Evolutionary conservation across 257 asterid species (phyloP).

Genomic region (Henckelia pumila): DNA sequence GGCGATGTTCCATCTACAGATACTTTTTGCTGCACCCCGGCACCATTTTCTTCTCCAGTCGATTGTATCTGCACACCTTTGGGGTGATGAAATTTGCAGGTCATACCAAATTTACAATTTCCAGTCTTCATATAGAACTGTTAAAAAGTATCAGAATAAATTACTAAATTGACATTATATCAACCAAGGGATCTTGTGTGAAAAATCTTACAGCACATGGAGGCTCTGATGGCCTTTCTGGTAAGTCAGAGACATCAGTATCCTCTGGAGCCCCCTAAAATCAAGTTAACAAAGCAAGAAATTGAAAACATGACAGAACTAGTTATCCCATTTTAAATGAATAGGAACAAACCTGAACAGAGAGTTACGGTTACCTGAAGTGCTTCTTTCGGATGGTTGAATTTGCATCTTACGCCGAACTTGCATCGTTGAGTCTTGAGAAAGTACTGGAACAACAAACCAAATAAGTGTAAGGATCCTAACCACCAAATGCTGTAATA

Average conservation of each 20-base stretch:
- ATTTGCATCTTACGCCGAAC: slow-evolving; percentile 81
- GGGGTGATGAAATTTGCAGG: slow-evolving; percentile 97
- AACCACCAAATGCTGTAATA: slow-evolving; percentile 20
- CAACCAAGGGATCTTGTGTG: slow-evolving; percentile 21
- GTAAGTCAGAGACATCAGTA: slow-evolving; percentile 49
- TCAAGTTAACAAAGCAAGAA: slow-evolving; percentile 23
- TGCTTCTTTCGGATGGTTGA: slow-evolving; percentile 85
- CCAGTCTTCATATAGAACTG: slow-evolving; percentile 99
- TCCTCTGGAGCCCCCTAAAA: slow-evolving; percentile 60
- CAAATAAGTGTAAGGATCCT: slow-evolving; percentile 22
- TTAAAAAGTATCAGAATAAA: slow-evolving; percentile 26
- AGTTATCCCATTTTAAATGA: slow-evolving; percentile 11
- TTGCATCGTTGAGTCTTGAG: slow-evolving; percentile 92
- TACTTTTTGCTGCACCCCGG: slow-evolving; percentile 36
- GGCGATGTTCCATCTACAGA: slow-evolving; percentile 48
- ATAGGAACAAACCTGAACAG: slow-evolving; percentile 20
- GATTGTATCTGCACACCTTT: slow-evolving; percentile 57
- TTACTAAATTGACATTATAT: slow-evolving; percentile 13
- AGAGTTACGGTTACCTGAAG: slow-evolving; percentile 65
- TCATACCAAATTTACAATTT: slow-evolving; percentile 72
- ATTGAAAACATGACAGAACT: slow-evolving; percentile 18
- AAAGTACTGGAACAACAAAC: slow-evolving; percentile 55
- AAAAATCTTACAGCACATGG: slow-evolving; percentile 77
- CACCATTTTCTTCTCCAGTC: slow-evolving; percentile 46
- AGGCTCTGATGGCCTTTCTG: slow-evolving; percentile 94